Base-by-base conservation (phyloP, 805 yeast genomes). In the Starmerella asiatica region DNA sequence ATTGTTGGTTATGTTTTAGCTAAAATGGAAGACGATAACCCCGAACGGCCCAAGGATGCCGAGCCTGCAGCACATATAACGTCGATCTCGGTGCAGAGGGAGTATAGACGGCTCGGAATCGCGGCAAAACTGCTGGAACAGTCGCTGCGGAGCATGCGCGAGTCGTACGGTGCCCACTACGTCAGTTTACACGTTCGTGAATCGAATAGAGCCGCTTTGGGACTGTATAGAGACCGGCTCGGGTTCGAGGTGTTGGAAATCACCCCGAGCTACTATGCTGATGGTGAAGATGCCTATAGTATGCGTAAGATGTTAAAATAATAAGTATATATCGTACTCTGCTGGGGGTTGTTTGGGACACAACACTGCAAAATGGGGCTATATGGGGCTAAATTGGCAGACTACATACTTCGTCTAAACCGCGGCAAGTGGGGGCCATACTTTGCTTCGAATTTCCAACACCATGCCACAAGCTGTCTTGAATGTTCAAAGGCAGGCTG, bases 281-380 rank as follows among this genome's bases (percentile, higher is more conserved):
- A 91, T 60, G 94, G 93, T 24, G 98, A 91, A 61, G 96, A 91
- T 61, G 98, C 98, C 14, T 88, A 86, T 59, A 79, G 91, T 30
- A 91, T 91, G 98, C 76, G 75, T 56, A 81, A 81, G 56, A 29
- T 23, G 4, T 39, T 49, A 29, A 34, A n/a, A n/a, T n/a, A n/a
- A n/a, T n/a, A 18, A 28, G 43, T n/a, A n/a, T n/a, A 32, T 12
- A 14, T 18, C n/a, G n/a, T n/a, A n/a, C n/a, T n/a, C n/a, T n/a
- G n/a, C n/a, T n/a, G n/a, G n/a, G n/a, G n/a, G n/a, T n/a, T n/a
- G n/a, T n/a, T n/a, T n/a, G n/a, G n/a, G n/a, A n/a, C n/a, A n/a
- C n/a, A n/a, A n/a, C n/a, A n/a, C n/a, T n/a, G n/a, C n/a, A n/a
- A n/a, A n/a, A n/a, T n/a, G n/a, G n/a, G n/a, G n/a, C n/a, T n/a